Evolutionary conservation across 768 basidiomycete species (phyloP).

Genomic region (button mushroom (Agaricus bisporus)): DNA sequence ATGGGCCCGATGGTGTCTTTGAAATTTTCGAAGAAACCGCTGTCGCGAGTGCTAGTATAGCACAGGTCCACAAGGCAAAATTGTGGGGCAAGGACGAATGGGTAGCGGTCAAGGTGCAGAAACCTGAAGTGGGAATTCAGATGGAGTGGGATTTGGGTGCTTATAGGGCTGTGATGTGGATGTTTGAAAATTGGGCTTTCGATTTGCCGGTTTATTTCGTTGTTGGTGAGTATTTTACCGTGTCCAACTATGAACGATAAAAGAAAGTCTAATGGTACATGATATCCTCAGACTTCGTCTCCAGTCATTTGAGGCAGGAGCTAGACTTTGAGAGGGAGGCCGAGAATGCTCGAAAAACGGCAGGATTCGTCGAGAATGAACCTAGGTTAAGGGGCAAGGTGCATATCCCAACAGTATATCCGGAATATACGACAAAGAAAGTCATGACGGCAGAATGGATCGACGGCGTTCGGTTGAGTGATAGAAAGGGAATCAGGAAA

Average conservation of each 20-base stretch:
- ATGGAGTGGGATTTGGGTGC: conserved; percentile 79
- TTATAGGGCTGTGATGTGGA: conserved; percentile 71
- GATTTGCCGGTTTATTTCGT: conserved; percentile 81
- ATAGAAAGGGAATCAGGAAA: conserved; percentile 46
- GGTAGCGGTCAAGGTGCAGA: conserved; percentile 94
- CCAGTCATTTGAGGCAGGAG: conserved; percentile 76
- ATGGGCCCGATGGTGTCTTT: conserved; percentile 70
- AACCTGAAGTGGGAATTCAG: conserved; percentile 81
- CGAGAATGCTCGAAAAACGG: conserved; percentile 65
- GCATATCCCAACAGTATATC: conserved; percentile 72
- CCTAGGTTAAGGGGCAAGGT: conserved; percentile 65
- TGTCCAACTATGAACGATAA: neutral
- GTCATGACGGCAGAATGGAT: conserved; percentile 88
- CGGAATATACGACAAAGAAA: conserved; percentile 64
- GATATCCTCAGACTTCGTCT: conserved; percentile 56
- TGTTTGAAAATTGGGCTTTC: conserved; percentile 75
- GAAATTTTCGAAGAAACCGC: conserved; percentile 71
- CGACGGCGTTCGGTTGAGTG: conserved; percentile 67
- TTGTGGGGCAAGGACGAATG: conserved; percentile 44
- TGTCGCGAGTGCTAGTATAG: conserved; percentile 85
- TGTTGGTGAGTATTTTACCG: conserved; percentile 44
- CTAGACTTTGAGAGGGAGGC: conserved; percentile 81
- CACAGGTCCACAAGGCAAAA: conserved; percentile 84
- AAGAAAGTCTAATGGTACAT: neutral
- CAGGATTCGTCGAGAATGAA: conserved; percentile 61